These are phyloP conservation scores for Ganoderma leucocontextum DNA, from an alignment of 1,284 basidiomycete genomes.

Conservation along the genomic window DNA sequence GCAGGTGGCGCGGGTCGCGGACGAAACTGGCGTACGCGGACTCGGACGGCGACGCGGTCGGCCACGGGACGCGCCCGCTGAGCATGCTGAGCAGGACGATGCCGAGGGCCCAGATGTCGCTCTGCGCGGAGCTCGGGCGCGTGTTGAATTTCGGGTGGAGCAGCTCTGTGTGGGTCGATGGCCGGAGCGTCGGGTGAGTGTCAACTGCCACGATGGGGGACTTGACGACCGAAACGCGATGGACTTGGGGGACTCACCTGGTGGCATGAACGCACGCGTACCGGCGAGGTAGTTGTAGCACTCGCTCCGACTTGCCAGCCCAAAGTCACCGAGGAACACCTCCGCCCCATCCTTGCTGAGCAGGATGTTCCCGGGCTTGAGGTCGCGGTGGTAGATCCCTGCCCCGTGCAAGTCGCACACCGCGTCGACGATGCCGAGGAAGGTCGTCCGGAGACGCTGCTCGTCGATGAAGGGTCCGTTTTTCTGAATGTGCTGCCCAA, in stretches of 20 bases:
- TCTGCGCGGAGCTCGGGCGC: constrained; percentile 66
- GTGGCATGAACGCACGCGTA: constrained; percentile 64
- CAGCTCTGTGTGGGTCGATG: constrained; percentile 25
- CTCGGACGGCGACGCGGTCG: constrained; percentile 74
- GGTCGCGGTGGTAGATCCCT: constrained; percentile 72
- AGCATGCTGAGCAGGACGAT: constrained; percentile 71
- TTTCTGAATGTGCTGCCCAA: constrained; percentile 64
- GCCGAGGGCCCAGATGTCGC: constrained; percentile 90
- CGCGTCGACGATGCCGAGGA: constrained; percentile 67
- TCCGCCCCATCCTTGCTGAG: constrained; percentile 52
- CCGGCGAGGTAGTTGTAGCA: constrained; percentile 54
- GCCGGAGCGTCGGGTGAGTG: background rate
- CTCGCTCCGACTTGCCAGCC: constrained; percentile 63
- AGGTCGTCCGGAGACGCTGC: constrained; percentile 54
- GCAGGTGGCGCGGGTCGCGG: constrained; percentile 68
- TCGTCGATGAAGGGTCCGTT: constrained; percentile 57
- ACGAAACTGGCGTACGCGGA: constrained; percentile 61
- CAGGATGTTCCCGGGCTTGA: constrained; percentile 79
- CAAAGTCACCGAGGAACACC: constrained; percentile 71
- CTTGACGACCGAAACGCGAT: no score
- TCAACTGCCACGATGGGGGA: background rate
- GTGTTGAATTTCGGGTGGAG: background rate
- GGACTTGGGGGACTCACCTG: constrained; percentile 45
- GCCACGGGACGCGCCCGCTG: constrained; percentile 89
- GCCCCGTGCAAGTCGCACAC: constrained; percentile 64